phyloP scores from a whole-genome alignment of 176 grass and related monocot genomes.

The Musa schizocarpa region DNA sequence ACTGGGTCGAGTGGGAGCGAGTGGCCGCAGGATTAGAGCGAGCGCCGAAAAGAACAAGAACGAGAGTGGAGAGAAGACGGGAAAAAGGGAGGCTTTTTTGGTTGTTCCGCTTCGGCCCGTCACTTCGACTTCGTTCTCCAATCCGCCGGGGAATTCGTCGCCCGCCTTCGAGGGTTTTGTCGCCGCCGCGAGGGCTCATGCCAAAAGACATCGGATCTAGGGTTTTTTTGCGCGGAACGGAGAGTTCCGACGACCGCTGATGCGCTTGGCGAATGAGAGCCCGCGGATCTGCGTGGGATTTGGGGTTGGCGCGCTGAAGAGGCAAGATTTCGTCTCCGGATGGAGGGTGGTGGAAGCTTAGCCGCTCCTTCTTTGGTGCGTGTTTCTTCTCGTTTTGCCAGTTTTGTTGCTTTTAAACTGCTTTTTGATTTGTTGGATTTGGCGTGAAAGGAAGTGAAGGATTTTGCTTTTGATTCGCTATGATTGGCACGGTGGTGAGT shows the following conservation, averaged over 20 bases:
- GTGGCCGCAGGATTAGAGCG: not conserved
- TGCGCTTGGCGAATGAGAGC: slow-evolving; percentile 49
- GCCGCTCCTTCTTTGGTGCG: slow-evolving; percentile 58
- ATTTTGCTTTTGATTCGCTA: not conserved
- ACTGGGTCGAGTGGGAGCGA: not conserved
- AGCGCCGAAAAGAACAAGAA: not conserved
- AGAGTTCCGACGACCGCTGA: not conserved
- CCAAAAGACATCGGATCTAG: slow-evolving; percentile 12
- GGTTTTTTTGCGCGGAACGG: slow-evolving; percentile 41
- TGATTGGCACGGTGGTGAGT: slow-evolving; percentile 5
- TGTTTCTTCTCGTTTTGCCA: not conserved
- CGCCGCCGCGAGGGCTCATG: not conserved
- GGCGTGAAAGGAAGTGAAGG: not conserved
- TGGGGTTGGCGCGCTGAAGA: slow-evolving; percentile 50
- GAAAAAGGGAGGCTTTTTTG: not conserved
- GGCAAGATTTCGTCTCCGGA: slow-evolving; percentile 57
- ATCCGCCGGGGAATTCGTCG: not conserved
- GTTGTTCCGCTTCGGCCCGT: not conserved
- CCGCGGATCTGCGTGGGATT: slow-evolving; percentile 60
- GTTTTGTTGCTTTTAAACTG: not conserved
- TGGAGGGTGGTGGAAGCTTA: slow-evolving; percentile 85
- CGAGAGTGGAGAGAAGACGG: not conserved
- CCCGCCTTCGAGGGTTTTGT: not conserved
- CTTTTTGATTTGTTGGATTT: not conserved
- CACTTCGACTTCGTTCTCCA: not conserved